Evolutionary conservation across 768 basidiomycete genomes (phyloP).

Genomic region (Boletus sensibilis): DNA sequence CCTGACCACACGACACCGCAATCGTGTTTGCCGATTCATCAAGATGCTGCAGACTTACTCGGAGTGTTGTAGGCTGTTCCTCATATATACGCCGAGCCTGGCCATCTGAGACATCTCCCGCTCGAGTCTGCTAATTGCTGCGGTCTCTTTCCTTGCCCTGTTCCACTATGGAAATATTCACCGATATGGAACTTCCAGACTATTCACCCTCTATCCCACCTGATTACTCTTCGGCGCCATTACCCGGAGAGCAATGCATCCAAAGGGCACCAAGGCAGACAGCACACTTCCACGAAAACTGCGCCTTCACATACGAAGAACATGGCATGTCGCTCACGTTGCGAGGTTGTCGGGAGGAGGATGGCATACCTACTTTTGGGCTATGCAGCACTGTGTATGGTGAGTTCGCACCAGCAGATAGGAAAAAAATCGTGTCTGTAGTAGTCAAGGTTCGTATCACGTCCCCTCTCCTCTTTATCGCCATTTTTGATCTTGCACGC

Average conservation of each 20-base stretch:
- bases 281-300: constrained; percentile 12
- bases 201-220: constrained; percentile 60
- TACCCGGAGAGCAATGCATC: constrained; percentile 51
- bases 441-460: constrained; percentile 25
- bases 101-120: constrained; percentile 1
- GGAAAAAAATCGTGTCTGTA: constrained; percentile 28
- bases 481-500: not conserved
- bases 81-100: constrained; percentile 21
- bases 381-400: constrained; percentile 29
- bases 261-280: constrained; percentile 42
- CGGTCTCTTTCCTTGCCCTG: not conserved
- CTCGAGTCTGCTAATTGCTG: not conserved
- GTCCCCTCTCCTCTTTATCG: not conserved
- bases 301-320: constrained; percentile 32
- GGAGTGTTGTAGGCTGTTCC: constrained; percentile 9
- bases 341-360: constrained; percentile 33
- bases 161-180: constrained; percentile 15
- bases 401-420: constrained; percentile 28
- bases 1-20: constrained; percentile 16
- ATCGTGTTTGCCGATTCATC: constrained; percentile 1
- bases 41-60: not conserved
- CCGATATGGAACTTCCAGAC: constrained; percentile 37
- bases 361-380: constrained; percentile 30
- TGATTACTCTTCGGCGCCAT: constrained; percentile 54
- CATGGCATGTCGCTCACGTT: constrained; percentile 30